These are phyloP conservation scores for Sequoia sempervirens DNA, from an alignment of 75 land plant genomes.

Conservation along the genomic window DNA sequence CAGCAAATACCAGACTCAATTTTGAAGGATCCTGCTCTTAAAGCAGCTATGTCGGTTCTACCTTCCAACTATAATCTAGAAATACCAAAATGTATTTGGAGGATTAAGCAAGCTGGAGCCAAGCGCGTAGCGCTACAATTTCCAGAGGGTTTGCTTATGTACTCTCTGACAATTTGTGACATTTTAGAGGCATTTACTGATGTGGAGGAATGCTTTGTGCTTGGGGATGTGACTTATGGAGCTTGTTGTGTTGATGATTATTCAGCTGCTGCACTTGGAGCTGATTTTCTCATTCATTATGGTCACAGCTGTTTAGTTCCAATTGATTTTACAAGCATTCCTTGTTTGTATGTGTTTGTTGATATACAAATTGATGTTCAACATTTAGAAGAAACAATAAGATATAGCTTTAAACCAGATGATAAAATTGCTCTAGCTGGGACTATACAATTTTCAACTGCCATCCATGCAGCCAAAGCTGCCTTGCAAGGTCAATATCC, in stretches of 20 bases:
- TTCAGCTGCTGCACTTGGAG: constrained; percentile 75
- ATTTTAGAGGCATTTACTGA: constrained; percentile 58
- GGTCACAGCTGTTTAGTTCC: constrained; percentile 95
- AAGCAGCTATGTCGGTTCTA: constrained; percentile 72
- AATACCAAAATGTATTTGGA: constrained; percentile 82
- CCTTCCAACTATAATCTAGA: constrained; percentile 91
- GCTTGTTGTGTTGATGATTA: constrained; percentile 96
- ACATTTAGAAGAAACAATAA: constrained; percentile 44
- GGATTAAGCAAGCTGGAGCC: constrained; percentile 56
- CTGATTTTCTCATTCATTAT: constrained; percentile 86
- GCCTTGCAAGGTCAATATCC: constrained; percentile 39
- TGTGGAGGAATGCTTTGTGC: constrained; percentile 76
- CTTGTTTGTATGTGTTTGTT: constrained; percentile 87
- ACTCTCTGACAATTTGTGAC: constrained; percentile 76
- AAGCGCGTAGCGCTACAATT: constrained; percentile 89
- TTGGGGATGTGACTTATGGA: constrained; percentile 95
- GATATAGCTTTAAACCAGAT: constrained; percentile 20
- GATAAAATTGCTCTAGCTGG: constrained; percentile 65
- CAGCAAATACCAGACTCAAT: constrained; percentile 83
- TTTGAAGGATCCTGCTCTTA: constrained; percentile 58
- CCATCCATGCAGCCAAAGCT: constrained; percentile 61
- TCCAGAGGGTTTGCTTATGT: constrained; percentile 95
- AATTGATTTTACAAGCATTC: constrained; percentile 57
- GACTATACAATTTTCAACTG: constrained; percentile 80
- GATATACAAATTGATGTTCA: constrained; percentile 70